phyloP scores from a whole-genome alignment of 345 rosid species.

The Euphorbia lathyris region DNA sequence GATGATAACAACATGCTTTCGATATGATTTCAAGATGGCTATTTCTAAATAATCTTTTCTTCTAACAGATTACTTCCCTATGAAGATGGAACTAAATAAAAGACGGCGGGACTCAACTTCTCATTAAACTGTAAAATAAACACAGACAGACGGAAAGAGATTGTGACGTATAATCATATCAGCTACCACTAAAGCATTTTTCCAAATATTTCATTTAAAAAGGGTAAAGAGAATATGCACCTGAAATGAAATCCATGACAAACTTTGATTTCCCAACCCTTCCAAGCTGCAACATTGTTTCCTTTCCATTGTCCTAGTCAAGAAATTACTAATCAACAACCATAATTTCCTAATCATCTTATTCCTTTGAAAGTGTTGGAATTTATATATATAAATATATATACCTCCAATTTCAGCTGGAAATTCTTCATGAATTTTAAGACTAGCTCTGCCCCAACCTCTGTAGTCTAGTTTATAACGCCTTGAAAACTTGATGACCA shows the following conservation, averaged over 20 bases:
- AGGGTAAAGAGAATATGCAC: slow-evolving; percentile 36
- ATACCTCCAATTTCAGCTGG: slow-evolving; percentile 76
- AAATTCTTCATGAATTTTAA: slow-evolving; percentile 79
- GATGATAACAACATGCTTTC: too few relatives aligned
- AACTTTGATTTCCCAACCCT: slow-evolving; percentile 67
- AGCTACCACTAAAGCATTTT: too few relatives aligned
- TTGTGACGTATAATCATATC: too few relatives aligned
- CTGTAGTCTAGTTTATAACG: slow-evolving; percentile 77
- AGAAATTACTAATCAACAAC: not conserved
- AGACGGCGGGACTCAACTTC: too few relatives aligned
- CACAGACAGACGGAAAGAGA: too few relatives aligned
- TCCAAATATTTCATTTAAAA: not conserved
- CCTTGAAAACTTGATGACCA: slow-evolving; percentile 45
- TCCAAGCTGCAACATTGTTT: slow-evolving; percentile 83
- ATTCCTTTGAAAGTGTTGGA: too few relatives aligned
- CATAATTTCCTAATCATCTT: not conserved
- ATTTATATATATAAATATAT: too few relatives aligned
- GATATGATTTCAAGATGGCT: too few relatives aligned
- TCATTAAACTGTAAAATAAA: too few relatives aligned
- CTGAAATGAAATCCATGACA: slow-evolving; percentile 88
- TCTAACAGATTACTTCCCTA: too few relatives aligned
- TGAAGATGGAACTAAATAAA: too few relatives aligned
- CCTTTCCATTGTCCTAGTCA: slow-evolving; percentile 56
- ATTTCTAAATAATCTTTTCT: too few relatives aligned
- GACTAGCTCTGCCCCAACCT: slow-evolving; percentile 80